Base-by-base conservation (phyloP, 1,284 basidiomycete species). In the Porogramme epimiltina region DNA sequence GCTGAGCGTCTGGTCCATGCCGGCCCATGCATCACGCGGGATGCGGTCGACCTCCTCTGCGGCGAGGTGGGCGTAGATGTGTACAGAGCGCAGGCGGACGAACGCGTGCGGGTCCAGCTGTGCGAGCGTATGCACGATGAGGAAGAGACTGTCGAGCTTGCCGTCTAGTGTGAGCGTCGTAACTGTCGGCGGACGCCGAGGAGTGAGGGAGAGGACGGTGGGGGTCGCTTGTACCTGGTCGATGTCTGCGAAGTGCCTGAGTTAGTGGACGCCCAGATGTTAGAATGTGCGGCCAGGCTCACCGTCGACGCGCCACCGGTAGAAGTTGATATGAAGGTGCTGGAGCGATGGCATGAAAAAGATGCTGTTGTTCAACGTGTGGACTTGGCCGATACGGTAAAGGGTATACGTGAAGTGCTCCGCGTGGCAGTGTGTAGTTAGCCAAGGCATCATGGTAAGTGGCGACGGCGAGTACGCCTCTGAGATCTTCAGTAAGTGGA, bases 401-500 rank as follows among this genome's bases (percentile, higher is more conserved):
- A 59, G 46, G 4, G 54, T 54, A 20, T 56, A 59, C 10, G 47
- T 47, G 41, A 54, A 49, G 19, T 48, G 48, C 34, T 56, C 46
- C 11, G 57, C 51, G 13, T 54, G 37, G 37, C 39, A 41, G 47
- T 53, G 51, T 8, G 37, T 36, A 16, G 53, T 46, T 4, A 59
- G 41, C 57, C 57, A 59, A 2, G 57, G 57, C 51, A 54, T 56
- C 13, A 59, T 31, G 1, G 57, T 59, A 4, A 55, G 49, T 0
- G 57, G 57, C 2, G 57, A 51, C 0, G 57, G 51, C n/a, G 57
- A 43, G 51, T 55, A 59, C 13, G 57, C 54, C 42, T 59, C 57
- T 3, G 52, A 51, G 23, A 59, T 31, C 42, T 59, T 59, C 16
- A 59, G 49, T 20, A 50, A 38, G n/a, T 24, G 57, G 38, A 59